Evolutionary conservation across 2,329 filamentous ascomycete genomes (phyloP).

Genomic region (Beauveria sp.): DNA sequence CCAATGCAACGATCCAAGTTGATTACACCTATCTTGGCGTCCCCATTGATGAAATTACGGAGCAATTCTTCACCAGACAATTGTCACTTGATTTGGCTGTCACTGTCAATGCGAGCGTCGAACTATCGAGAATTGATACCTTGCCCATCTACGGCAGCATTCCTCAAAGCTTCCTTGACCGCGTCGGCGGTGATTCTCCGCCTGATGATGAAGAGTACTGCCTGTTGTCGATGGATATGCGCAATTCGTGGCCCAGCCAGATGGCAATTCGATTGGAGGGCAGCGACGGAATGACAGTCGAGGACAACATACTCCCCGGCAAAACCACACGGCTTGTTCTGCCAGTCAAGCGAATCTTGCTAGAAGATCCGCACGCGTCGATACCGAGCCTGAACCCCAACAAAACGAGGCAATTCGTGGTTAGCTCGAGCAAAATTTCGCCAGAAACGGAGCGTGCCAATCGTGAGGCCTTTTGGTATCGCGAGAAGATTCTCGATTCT

Average conservation of each 20-base stretch:
- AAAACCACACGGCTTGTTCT: constrained; percentile 69
- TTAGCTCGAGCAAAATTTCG: constrained; percentile 70
- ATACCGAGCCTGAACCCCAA: constrained; percentile 76
- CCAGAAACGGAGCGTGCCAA: constrained; percentile 71
- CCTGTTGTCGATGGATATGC: constrained; percentile 72
- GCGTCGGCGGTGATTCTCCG: constrained; percentile 27
- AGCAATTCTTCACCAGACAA: constrained; percentile 77
- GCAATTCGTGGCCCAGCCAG: constrained; percentile 83
- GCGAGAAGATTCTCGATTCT: constrained; percentile 67
- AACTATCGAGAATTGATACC: constrained; percentile 73
- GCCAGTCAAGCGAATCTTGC: constrained; percentile 65
- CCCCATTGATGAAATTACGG: constrained; percentile 56
- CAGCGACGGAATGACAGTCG: constrained; percentile 40
- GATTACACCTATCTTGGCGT: constrained; percentile 80
- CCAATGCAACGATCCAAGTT: constrained; percentile 70
- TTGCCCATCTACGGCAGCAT: constrained; percentile 64
- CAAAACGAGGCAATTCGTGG: constrained; percentile 86
- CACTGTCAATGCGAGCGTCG: constrained; percentile 86
- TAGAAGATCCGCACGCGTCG: constrained; percentile 67
- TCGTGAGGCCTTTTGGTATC: constrained; percentile 86
- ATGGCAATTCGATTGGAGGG: constrained; percentile 58
- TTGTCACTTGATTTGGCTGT: constrained; percentile 73
- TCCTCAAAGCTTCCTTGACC: constrained; percentile 51
- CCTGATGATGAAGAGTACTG: constrained; percentile 58
- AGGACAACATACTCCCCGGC: constrained; percentile 55